Percentiles rank a stretch among this genome's conserved stretches.
phyloP scores from a whole-genome alignment of 2,329 filamentous ascomycete species.

The Onygenales sp. region DNA sequence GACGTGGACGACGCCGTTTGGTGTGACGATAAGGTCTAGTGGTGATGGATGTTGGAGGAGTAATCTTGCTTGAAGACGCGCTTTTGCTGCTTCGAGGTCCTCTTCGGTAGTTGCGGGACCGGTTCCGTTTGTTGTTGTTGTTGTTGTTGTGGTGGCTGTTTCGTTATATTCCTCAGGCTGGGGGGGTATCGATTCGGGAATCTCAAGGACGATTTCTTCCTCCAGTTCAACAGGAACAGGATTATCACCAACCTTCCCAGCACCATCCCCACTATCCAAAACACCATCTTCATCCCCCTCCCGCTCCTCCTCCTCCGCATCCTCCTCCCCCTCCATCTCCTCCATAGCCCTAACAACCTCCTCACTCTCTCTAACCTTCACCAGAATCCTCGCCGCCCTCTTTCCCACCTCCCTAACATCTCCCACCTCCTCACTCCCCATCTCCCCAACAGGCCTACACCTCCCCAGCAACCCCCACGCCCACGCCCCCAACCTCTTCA shows the following conservation, averaged over 20 bases:
- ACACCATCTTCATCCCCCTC: slow-evolving; percentile 7
- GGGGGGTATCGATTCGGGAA: too few relatives aligned
- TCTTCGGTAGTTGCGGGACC: slow-evolving; percentile 11
- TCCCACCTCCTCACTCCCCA: slow-evolving; percentile 66
- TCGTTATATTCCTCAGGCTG: neutral
- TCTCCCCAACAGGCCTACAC: slow-evolving; percentile 62
- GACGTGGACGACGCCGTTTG: neutral
- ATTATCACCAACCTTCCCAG: neutral
- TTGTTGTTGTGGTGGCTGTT: neutral
- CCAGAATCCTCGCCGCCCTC: slow-evolving; percentile 49
- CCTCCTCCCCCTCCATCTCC: slow-evolving; percentile 20
- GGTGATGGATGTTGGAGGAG: slow-evolving; percentile 2
- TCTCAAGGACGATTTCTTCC: too few relatives aligned
- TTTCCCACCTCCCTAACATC: slow-evolving; percentile 72
- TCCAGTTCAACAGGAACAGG: too few relatives aligned
- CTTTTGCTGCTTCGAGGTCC: slow-evolving; percentile 42
- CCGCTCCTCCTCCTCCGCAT: slow-evolving; percentile 17
- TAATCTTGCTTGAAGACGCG: slow-evolving; percentile 32
- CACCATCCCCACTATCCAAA: slow-evolving; percentile 17
- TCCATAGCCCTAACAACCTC: slow-evolving; percentile 12
- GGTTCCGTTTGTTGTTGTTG: slow-evolving; percentile 3
- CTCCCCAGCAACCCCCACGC: slow-evolving; percentile 72
- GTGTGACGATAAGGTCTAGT: slow-evolving; percentile 12
- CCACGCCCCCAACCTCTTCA: slow-evolving; percentile 67
- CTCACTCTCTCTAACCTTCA: slow-evolving; percentile 32